A percentile compares a stretch with the other conserved stretches of the same genome.
Evolutionary conservation across 75 land plant species (phyloP).

Genomic region (Chamaecyparis obtusa): DNA sequence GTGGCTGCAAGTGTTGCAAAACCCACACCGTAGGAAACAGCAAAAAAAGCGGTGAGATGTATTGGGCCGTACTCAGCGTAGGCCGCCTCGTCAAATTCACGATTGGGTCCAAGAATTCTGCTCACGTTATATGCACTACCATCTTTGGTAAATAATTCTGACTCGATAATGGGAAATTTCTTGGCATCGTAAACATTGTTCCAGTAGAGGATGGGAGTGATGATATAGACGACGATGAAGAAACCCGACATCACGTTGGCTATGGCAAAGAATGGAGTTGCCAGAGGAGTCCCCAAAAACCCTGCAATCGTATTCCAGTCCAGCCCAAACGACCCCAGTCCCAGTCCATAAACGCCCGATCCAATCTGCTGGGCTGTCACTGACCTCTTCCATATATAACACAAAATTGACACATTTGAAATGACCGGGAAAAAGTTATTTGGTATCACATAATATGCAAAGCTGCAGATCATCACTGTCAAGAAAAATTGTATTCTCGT

Average conservation of each 20-base stretch:
- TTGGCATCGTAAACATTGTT: slow-evolving; percentile 21
- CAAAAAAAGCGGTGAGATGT: slow-evolving; percentile 24
- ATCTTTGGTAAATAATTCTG: background rate
- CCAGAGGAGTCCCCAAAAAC: slow-evolving; percentile 63
- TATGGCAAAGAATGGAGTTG: slow-evolving; percentile 58
- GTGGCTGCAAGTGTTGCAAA: slow-evolving; percentile 27
- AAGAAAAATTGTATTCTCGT: slow-evolving; percentile 70
- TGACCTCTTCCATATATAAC: slow-evolving; percentile 26
- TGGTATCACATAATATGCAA: slow-evolving; percentile 63
- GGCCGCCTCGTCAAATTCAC: slow-evolving; percentile 3
- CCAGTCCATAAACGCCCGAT: slow-evolving; percentile 28
- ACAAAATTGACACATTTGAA: slow-evolving; percentile 31
- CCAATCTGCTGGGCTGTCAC: slow-evolving; percentile 35
- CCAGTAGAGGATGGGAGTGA: slow-evolving; percentile 30
- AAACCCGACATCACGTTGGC: slow-evolving; percentile 60
- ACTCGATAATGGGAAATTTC: slow-evolving; percentile 28
- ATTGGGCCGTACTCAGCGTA: slow-evolving; percentile 10
- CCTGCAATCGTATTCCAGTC: slow-evolving; percentile 60
- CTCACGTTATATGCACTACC: slow-evolving; percentile 10
- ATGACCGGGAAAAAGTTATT: slow-evolving; percentile 50
- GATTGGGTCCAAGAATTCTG: background rate
- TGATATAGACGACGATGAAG: slow-evolving; percentile 43
- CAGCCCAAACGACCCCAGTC: slow-evolving; percentile 47
- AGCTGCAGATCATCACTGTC: slow-evolving; percentile 43
- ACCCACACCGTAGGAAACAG: slow-evolving; percentile 20